Evolutionary conservation across 1,284 basidiomycete species (phyloP).

Genomic region (Cutaneotrichosporon cyanovorans): DNA sequence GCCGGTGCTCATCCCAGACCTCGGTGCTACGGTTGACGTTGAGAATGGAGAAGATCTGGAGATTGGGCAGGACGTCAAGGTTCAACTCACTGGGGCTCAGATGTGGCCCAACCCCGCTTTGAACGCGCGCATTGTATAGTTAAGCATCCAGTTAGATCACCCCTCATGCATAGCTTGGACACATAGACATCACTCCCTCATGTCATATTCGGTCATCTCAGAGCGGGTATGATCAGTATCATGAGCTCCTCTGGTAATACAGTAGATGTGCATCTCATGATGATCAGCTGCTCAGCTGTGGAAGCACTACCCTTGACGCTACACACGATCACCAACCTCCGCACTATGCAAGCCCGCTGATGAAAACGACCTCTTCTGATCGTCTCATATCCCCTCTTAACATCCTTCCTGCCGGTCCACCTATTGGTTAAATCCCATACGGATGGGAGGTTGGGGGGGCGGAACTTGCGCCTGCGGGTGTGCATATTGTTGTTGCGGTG

Average conservation of each 20-base stretch:
- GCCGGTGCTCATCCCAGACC: neutral
- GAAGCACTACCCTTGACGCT: too few species aligned
- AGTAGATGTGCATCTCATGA: too few species aligned
- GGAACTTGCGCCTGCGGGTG: constrained; percentile 15
- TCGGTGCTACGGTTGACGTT: neutral
- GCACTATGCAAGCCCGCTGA: too few species aligned
- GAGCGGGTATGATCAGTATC: neutral
- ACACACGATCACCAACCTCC: too few species aligned
- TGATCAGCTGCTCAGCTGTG: too few species aligned
- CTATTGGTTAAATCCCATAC: constrained; percentile 36
- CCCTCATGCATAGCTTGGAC: constrained; percentile 6
- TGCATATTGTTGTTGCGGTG: constrained; percentile 10
- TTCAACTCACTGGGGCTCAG: constrained; percentile 11
- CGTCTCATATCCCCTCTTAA: too few species aligned
- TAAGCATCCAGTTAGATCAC: constrained; percentile 1
- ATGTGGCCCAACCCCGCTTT: constrained; percentile 26
- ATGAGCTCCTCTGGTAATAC: neutral
- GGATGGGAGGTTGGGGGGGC: constrained; percentile 35
- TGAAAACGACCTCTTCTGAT: too few species aligned
- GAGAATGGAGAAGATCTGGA: neutral
- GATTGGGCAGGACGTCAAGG: constrained; percentile 27
- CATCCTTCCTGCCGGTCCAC: too few species aligned
- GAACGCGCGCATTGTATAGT: too few species aligned
- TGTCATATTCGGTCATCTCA: too few species aligned
- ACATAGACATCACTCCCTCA: too few species aligned